These are phyloP conservation scores for Polymyxa betae DNA, from an alignment of 208 protist genomes.

Conservation along the genomic window DNA sequence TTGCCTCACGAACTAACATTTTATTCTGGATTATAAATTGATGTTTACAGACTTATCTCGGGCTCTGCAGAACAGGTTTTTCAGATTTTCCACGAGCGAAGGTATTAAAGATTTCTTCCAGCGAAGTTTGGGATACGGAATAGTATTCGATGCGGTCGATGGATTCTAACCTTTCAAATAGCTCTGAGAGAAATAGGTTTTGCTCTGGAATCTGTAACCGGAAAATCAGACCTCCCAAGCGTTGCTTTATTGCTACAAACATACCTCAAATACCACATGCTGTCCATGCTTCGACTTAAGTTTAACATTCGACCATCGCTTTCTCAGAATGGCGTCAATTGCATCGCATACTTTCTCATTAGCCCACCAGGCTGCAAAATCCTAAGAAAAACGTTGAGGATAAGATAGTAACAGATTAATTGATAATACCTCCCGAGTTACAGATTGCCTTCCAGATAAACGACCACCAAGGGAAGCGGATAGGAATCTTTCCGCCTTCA, in stretches of 20 bases:
- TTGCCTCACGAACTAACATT: too few species aligned
- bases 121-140: slow-evolving; percentile 26
- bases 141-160: slow-evolving; percentile 33
- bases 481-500: not conserved
- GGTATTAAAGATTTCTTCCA: slow-evolving; percentile 55
- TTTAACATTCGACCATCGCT: not conserved
- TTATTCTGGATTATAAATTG: too few species aligned
- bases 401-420: not conserved
- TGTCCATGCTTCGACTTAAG: not conserved
- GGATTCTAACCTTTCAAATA: slow-evolving; percentile 49
- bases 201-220: not conserved
- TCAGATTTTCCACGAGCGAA: too few species aligned
- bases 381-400: not conserved
- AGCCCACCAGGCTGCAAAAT: not conserved
- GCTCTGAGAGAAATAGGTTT: not conserved
- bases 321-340: not conserved
- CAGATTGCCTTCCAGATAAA: not conserved
- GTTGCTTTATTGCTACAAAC: not conserved
- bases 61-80: too few species aligned
- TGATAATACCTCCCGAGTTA: not conserved
- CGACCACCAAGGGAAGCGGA: not conserved
- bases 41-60: too few species aligned
- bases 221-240: not conserved
- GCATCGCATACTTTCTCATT: not conserved
- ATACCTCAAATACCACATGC: not conserved